Evolutionary conservation across 1,284 basidiomycete species (phyloP).

Genomic region (Phlebopus sp.): DNA sequence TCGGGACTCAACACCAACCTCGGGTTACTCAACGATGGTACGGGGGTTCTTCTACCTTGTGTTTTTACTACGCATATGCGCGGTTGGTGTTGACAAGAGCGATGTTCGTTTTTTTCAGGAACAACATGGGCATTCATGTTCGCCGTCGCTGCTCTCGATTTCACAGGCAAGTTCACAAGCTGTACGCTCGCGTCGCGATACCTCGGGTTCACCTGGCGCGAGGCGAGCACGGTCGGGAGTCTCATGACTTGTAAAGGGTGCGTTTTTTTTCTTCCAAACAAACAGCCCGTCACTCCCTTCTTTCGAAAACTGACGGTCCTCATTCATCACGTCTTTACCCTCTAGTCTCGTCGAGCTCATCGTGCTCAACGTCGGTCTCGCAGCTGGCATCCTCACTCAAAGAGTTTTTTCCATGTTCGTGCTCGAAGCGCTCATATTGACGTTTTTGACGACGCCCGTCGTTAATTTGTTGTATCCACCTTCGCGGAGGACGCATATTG

Average conservation of each 20-base stretch:
- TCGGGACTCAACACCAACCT: conserved; percentile 90
- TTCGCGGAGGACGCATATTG: conserved; percentile 49
- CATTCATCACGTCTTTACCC: conserved; percentile 1
- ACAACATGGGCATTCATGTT: conserved; percentile 92
- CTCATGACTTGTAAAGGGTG: conserved; percentile 97
- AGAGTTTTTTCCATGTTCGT: conserved; percentile 89
- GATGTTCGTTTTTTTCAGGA: conserved; percentile 51
- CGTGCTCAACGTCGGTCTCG: conserved; percentile 91
- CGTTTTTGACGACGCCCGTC: conserved; percentile 86
- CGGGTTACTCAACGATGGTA: conserved; percentile 74
- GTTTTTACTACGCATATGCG: background rate
- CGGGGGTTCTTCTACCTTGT: conserved; percentile 7
- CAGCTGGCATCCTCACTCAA: conserved; percentile 77
- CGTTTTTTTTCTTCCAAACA: too few relatives aligned
- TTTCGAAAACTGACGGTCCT: too few relatives aligned
- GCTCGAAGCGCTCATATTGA: conserved; percentile 81
- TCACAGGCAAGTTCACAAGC: conserved; percentile 79
- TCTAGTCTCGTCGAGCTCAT: conserved; percentile 83
- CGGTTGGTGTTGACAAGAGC: conserved; percentile 38
- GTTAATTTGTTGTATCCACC: conserved; percentile 79
- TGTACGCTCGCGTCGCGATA: conserved; percentile 69
- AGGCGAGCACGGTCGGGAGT: conserved; percentile 83
- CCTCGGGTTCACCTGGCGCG: conserved; percentile 76
- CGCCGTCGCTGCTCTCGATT: conserved; percentile 78
- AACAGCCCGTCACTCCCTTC: background rate